phyloP scores from a whole-genome alignment of 1,284 basidiomycete genomes.

The Papiliotrema fonsecae region DNA sequence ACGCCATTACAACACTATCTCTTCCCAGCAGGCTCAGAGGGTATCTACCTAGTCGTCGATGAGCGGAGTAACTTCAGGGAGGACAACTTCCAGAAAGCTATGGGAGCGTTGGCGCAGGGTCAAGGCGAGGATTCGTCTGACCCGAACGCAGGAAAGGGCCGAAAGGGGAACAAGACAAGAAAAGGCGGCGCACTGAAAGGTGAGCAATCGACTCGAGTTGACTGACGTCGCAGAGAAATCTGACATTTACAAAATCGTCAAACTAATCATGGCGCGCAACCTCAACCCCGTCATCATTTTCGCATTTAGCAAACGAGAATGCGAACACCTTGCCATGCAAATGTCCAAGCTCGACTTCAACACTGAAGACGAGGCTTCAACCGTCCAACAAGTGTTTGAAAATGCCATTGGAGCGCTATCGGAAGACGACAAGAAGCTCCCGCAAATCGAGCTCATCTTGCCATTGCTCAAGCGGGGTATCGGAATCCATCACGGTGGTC shows the following conservation, averaged over 20 bases:
- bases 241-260: constrained; percentile 97
- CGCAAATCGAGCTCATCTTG: constrained; percentile 89
- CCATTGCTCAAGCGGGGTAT: constrained; percentile 93
- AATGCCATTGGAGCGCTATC: constrained; percentile 90
- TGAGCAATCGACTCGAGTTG: constrained; percentile 36
- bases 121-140: constrained; percentile 92
- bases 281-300: constrained; percentile 99
- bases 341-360: constrained; percentile 98
- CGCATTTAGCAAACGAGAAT: constrained; percentile 97
- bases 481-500: constrained; percentile 96
- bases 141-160: constrained; percentile 71
- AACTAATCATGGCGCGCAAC: constrained; percentile 98
- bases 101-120: constrained; percentile 82
- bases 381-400: constrained; percentile 84
- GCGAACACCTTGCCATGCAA: constrained; percentile 84
- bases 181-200: constrained; percentile 91
- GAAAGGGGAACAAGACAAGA: constrained; percentile 74
- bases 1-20: constrained; percentile 98
- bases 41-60: constrained; percentile 96
- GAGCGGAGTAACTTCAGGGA: constrained; percentile 95
- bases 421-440: constrained; percentile 80
- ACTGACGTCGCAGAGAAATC: constrained; percentile 21
- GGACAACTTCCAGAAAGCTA: constrained; percentile 96
- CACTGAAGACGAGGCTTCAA: constrained; percentile 83
- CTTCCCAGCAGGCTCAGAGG: constrained; percentile 93